Evolutionary conservation across 1,284 basidiomycete species (phyloP).

Genomic region (Peniophora sp.): DNA sequence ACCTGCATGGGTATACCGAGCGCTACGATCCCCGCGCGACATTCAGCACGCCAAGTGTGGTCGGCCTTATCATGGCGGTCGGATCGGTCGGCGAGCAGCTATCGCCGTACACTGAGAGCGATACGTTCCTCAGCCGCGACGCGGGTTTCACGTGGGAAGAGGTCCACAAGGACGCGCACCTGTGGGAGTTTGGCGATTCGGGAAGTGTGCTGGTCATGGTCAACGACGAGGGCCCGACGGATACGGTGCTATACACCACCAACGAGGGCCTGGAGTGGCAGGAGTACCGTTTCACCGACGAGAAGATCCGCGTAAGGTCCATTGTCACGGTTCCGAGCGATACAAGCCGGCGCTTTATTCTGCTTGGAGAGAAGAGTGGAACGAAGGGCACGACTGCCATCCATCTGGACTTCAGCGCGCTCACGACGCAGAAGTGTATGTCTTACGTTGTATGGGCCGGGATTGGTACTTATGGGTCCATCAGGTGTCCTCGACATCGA

Average conservation of each 20-base stretch:
- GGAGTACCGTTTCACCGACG: constrained; percentile 76
- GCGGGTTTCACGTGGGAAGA: constrained; percentile 98
- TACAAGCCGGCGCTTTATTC: constrained; percentile 85
- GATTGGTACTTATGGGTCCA: constrained; percentile 9
- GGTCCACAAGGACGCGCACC: constrained; percentile 94
- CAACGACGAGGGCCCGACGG: constrained; percentile 91
- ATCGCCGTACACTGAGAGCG: constrained; percentile 77
- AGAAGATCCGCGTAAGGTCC: constrained; percentile 66
- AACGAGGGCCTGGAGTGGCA: constrained; percentile 87
- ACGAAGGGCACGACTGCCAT: constrained; percentile 59
- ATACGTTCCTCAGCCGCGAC: constrained; percentile 95
- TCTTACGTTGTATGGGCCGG: constrained; percentile 9
- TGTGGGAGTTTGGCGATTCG: constrained; percentile 98
- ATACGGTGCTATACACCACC: constrained; percentile 82
- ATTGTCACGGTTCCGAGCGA: constrained; percentile 90
- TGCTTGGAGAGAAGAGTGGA: constrained; percentile 64
- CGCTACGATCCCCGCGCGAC: constrained; percentile 85
- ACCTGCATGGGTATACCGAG: constrained; percentile 95
- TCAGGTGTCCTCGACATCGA: constrained; percentile 63
- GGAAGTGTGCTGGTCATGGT: constrained; percentile 90
- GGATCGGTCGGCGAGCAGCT: constrained; percentile 92
- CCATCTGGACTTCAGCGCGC: constrained; percentile 83
- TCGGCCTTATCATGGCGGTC: constrained; percentile 92
- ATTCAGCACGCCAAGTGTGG: constrained; percentile 86
- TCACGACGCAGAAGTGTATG: constrained; percentile 73